Conservation (phyloP, 352 stramenopile species). For the Aphanomyces astaci region DNA sequence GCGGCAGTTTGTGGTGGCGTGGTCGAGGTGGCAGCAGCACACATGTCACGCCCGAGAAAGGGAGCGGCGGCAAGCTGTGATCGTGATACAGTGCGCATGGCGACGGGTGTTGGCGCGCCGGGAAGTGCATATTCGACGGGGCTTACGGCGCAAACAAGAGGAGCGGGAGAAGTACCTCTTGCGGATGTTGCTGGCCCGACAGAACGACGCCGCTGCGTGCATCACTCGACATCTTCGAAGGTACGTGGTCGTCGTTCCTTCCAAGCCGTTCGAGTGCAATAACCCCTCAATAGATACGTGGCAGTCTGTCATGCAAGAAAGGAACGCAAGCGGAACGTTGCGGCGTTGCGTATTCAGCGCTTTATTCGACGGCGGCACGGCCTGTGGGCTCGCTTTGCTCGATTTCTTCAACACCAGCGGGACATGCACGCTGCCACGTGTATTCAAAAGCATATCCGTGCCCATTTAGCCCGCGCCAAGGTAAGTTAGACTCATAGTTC, state of each 20-base stretch:
- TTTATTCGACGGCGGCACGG: background rate
- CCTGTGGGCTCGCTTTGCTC: constrained; percentile 9
- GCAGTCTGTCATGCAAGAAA: background rate
- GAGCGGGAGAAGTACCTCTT: background rate
- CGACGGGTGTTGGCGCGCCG: background rate
- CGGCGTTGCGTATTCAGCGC: background rate
- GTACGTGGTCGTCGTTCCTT: background rate
- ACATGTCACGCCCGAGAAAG: background rate
- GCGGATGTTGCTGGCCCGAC: background rate
- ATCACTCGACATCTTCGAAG: background rate
- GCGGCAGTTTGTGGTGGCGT: background rate
- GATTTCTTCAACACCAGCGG: background rate
- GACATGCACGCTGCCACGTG: background rate
- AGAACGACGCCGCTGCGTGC: background rate
- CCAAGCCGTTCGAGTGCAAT: background rate
- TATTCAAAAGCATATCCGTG: background rate
- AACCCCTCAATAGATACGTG: background rate
- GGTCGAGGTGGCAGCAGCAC: background rate
- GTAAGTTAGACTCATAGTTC: background rate
- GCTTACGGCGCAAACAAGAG: background rate
- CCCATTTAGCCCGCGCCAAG: background rate
- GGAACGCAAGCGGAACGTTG: background rate
- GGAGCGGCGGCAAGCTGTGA: background rate
- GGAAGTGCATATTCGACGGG: background rate
- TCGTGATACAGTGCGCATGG: background rate